phyloP scores from a whole-genome alignment of 306 rosid species.

The Fragaria iinumae region DNA sequence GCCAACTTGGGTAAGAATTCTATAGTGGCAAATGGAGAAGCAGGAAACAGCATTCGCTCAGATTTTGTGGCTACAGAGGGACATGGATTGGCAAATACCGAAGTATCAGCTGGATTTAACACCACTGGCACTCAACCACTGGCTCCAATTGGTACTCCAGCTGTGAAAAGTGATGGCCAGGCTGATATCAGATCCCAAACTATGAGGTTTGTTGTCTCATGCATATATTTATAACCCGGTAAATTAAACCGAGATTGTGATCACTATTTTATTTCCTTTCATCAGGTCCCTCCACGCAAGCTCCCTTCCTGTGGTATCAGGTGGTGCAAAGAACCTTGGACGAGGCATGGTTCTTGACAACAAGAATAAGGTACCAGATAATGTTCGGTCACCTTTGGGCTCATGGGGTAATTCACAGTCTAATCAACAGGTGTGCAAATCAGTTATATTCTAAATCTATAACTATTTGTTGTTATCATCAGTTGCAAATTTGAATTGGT shows the following conservation, averaged over 20 bases:
- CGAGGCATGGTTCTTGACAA: slow-evolving; percentile 52
- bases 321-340: slow-evolving; percentile 45
- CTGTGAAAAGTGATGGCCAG: slow-evolving; percentile 71
- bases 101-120: slow-evolving; percentile 63
- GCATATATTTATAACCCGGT: slow-evolving; percentile 6
- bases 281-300: slow-evolving; percentile 60
- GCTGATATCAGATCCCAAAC: slow-evolving; percentile 61
- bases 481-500: neutral
- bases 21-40: slow-evolving; percentile 42
- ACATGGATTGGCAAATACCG: slow-evolving; percentile 41
- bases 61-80: slow-evolving; percentile 54
- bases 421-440: slow-evolving; percentile 71
- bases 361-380: slow-evolving; percentile 65
- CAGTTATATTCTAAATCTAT: neutral
- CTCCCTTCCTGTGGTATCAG: slow-evolving; percentile 46
- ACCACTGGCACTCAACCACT: slow-evolving; percentile 57
- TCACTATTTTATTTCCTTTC: slow-evolving; percentile 15
- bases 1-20: slow-evolving; percentile 49
- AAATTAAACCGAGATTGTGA: slow-evolving; percentile 1
- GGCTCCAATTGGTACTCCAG: slow-evolving; percentile 92
- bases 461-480: neutral
- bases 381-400: slow-evolving; percentile 60
- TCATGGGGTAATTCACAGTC: slow-evolving; percentile 70
- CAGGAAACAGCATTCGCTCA: slow-evolving; percentile 36
- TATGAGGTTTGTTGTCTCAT: slow-evolving; percentile 46